Evolutionary conservation across 805 yeast species (phyloP).

Genomic region (Candida orba): DNA sequence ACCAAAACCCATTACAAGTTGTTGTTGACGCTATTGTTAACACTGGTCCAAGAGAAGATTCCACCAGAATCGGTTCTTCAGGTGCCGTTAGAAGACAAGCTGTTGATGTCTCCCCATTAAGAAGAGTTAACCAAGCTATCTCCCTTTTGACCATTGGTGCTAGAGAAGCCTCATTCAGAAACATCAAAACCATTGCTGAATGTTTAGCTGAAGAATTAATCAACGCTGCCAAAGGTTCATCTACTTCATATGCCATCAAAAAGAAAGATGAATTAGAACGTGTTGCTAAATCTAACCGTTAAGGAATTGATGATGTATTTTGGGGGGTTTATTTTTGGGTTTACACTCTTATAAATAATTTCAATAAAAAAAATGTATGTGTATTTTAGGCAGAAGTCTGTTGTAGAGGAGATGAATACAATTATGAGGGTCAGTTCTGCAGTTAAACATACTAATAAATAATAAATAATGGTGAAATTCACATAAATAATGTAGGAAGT

Average conservation of each 20-base stretch:
- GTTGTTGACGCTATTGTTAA: conserved; percentile 98
- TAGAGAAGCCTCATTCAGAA: conserved; percentile 99
- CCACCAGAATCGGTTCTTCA: conserved; percentile 99
- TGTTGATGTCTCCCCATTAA: conserved; percentile 99
- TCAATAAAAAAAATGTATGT: conserved; percentile 4
- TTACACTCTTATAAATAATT: conserved; percentile 4
- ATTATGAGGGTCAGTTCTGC: too few relatives aligned
- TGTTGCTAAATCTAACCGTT: conserved; percentile 99
- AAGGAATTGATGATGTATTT: conserved; percentile 29
- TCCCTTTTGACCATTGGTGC: conserved; percentile 98
- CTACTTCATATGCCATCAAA: conserved; percentile 99
- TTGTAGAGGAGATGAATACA: neutral
- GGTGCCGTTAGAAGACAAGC: conserved; percentile 99
- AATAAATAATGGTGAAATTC: too few relatives aligned
- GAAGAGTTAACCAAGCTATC: conserved; percentile 99
- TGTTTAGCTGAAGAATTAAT: conserved; percentile 99
- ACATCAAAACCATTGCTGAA: conserved; percentile 99
- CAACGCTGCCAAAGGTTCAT: conserved; percentile 99
- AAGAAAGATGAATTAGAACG: conserved; percentile 99
- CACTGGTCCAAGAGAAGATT: conserved; percentile 99
- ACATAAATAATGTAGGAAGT: too few relatives aligned
- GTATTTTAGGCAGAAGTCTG: conserved; percentile 1
- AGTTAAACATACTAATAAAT: too few relatives aligned
- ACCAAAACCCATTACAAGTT: conserved; percentile 99
- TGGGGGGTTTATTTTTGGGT: conserved; percentile 4